These are phyloP conservation scores for Botrytis fabae DNA, from an alignment of 2,329 filamentous ascomycete genomes.

Conservation along the genomic window DNA sequence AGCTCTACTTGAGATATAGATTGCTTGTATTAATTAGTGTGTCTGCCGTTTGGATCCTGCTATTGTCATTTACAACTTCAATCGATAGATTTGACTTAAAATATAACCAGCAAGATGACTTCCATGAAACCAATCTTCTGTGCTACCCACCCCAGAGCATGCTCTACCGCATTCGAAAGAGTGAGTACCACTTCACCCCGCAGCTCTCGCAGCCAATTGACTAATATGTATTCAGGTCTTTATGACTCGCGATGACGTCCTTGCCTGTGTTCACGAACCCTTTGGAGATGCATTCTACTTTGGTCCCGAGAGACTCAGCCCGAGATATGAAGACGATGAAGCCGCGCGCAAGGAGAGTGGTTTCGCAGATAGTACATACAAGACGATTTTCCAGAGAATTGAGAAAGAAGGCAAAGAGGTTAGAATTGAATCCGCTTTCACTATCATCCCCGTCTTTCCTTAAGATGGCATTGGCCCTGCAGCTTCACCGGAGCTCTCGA, in stretches of 20 bases:
- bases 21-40: constrained; percentile 22
- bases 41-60: not conserved
- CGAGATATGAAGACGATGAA: constrained; percentile 72
- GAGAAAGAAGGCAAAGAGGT: constrained; percentile 68
- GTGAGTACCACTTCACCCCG: constrained; percentile 48
- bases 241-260: constrained; percentile 83
- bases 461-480: not conserved
- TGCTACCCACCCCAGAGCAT: constrained; percentile 90
- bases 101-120: constrained; percentile 51
- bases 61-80: not conserved
- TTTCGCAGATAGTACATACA: constrained; percentile 69
- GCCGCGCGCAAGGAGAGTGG: constrained; percentile 59
- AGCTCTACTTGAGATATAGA: constrained; percentile 38
- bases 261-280: constrained; percentile 88
- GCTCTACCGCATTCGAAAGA: constrained; percentile 95
- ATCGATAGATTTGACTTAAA: constrained; percentile 2
- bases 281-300: constrained; percentile 98
- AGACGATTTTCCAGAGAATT: constrained; percentile 75
- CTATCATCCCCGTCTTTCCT: not conserved
- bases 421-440: constrained; percentile 30
- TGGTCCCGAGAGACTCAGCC: constrained; percentile 82
- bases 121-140: constrained; percentile 83
- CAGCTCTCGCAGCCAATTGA: not conserved
- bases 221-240: constrained; percentile 67
- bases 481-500: not conserved